Conservation (phyloP, 352 stramenopile species). For the Globisporangium polare region DNA sequence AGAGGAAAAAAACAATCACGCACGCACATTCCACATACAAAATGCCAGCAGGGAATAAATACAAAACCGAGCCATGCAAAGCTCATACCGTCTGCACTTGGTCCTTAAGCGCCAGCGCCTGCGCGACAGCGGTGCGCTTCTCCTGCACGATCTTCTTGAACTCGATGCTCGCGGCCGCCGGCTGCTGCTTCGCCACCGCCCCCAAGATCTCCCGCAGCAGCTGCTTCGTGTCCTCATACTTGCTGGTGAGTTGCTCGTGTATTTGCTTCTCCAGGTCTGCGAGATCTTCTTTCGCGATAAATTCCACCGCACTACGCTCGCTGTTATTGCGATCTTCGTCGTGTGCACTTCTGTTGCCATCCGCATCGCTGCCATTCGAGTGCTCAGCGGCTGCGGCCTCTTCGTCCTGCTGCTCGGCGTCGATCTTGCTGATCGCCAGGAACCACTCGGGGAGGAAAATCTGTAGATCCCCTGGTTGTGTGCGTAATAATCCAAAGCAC, state of each 20-base stretch:
- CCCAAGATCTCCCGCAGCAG: conserved; percentile 37
- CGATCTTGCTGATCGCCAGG: conserved; percentile 41
- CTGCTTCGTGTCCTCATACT: conserved; percentile 25
- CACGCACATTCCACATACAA: not conserved
- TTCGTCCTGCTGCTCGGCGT: conserved; percentile 28
- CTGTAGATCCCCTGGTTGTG: conserved; percentile 38
- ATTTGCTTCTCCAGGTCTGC: conserved; percentile 38
- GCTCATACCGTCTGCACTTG: conserved; percentile 47
- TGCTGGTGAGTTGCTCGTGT: conserved; percentile 33
- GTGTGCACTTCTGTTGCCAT: conserved; percentile 12
- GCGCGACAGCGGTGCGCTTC: conserved; percentile 43
- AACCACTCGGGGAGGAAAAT: conserved; percentile 74
- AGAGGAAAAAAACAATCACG: not conserved
- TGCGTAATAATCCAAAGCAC: conserved; percentile 36
- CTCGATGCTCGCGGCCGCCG: conserved; percentile 34
- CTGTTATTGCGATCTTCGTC: conserved; percentile 4
- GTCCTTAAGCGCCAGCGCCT: conserved; percentile 44
- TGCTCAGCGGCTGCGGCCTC: conserved; percentile 10
- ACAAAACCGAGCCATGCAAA: not conserved
- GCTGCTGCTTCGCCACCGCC: conserved; percentile 16
- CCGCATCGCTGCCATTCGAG: not conserved
- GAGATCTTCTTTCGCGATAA: conserved; percentile 34
- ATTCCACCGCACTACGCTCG: not conserved
- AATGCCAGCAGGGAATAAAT: not conserved
- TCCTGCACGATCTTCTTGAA: conserved; percentile 53